These are phyloP conservation scores for Spraguea lophii DNA, from an alignment of 371 early-diverging fungal species.

Conservation along the genomic window DNA sequence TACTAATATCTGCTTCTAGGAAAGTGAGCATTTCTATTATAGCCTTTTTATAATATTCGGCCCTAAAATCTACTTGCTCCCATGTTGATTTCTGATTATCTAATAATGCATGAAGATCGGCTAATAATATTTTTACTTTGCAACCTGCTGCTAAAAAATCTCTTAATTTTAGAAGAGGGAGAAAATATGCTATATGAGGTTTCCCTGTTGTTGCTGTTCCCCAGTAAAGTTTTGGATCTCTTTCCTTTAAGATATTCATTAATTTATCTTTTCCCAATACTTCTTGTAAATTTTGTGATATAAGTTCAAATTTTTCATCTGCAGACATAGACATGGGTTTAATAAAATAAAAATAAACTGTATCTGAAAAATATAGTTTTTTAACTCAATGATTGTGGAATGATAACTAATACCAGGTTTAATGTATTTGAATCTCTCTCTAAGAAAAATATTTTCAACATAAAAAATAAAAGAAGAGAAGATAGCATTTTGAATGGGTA, in stretches of 20 bases:
- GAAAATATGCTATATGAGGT: constrained; percentile 93
- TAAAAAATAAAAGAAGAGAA: background rate
- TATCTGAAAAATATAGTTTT: too few relatives aligned
- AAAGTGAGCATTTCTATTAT: constrained; percentile 70
- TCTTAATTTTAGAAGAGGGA: constrained; percentile 84
- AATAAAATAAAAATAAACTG: too few relatives aligned
- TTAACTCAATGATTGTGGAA: too few relatives aligned
- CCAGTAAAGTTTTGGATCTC: constrained; percentile 88
- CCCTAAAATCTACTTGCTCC: constrained; percentile 65
- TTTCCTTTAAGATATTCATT: constrained; percentile 58
- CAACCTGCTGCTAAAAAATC: constrained; percentile 85
- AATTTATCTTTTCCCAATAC: constrained; percentile 72
- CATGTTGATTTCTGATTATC: constrained; percentile 95
- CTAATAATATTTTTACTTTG: constrained; percentile 74
- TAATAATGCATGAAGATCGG: constrained; percentile 91
- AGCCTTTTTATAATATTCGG: constrained; percentile 72
- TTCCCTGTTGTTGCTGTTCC: constrained; percentile 94
- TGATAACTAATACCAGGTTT: too few relatives aligned
- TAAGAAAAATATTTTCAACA: too few relatives aligned
- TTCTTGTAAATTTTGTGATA: constrained; percentile 83
- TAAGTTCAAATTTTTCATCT: constrained; percentile 58
- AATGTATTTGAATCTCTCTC: too few relatives aligned
- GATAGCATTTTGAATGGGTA: too few relatives aligned
- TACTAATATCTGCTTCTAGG: constrained; percentile 58
- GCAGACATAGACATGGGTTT: constrained; percentile 5